Percentiles rank a stretch among this genome's conserved stretches.
phyloP scores from a whole-genome alignment of 805 yeast genomes.

The Barnettozyma sucrosica region DNA sequence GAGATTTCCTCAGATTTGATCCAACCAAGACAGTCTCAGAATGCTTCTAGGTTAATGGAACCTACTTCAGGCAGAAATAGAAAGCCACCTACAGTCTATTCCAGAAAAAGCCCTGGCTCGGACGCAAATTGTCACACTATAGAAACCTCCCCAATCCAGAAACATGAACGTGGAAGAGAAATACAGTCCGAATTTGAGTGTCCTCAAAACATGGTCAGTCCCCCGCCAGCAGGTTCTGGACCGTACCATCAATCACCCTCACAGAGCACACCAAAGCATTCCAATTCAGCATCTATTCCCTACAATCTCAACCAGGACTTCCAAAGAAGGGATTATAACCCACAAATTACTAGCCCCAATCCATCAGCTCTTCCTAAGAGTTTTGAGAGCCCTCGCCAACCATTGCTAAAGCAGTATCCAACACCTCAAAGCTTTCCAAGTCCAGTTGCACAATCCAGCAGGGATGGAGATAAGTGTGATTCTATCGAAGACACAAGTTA shows the following conservation, averaged over 20 bases:
- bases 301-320: no score
- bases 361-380: neutral
- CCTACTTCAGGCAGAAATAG: neutral
- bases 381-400: no score
- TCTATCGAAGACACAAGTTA: neutral
- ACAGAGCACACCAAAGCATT: neutral
- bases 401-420: no score
- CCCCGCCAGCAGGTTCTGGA: neutral
- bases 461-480: neutral
- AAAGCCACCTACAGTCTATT: neutral
- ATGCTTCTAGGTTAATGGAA: neutral
- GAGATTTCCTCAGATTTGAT: neutral
- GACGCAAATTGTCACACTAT: neutral
- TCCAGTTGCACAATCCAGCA: neutral
- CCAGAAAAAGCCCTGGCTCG: neutral
- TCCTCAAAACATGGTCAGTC: neutral
- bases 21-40: neutral
- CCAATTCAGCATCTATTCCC: no score
- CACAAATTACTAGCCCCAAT: neutral
- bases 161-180: neutral
- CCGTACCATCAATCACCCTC: neutral
- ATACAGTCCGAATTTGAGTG: neutral
- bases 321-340: neutral
- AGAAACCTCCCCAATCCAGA: neutral
- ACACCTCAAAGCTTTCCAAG: neutral